Base-by-base conservation (phyloP, 2,329 filamentous ascomycete species). In the Aureobasidium sp. region DNA sequence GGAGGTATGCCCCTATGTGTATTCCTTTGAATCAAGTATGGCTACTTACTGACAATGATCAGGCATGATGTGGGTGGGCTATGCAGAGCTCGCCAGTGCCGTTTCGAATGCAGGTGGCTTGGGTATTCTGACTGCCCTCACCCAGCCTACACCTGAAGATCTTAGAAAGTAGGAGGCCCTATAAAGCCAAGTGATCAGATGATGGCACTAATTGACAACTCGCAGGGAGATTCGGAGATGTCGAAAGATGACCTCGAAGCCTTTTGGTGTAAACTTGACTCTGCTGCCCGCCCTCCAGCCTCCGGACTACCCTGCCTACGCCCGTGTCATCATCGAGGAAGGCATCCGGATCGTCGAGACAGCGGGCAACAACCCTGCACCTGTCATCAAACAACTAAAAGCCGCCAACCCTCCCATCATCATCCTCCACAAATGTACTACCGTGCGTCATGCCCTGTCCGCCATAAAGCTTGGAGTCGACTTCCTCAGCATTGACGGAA, bases 401-500 rank as follows among this genome's bases (percentile, higher is more conserved):
- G 83, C 83, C 64, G 89, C 87, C 6, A 86, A 85, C 62, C 73
- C 72, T 9, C 72, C 73, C 2, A 84, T 84, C 70, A 93, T 84
- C 62, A 86, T 99, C 69, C 80, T 99, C 62, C 94, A 99, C 84
- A 99, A 99, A 79, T 97, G 94, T 81, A 99, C 94, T 9, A 95
- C 91, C 5, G 96, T 99, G 77, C 82, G 91, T 61, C 94, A 99
- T 74, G 94, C 94, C 22, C 85, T 91, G 75, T 91, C 88, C 67
- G 94, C 94, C 53, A 83, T 96, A 63, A 96, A 96, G 77, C 86
- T 97, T 42, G 94, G 94, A 66, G 94, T 97, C 5, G 94, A 99
- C 76, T 97, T 99, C 77, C 79, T 99, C 63, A 92, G 88, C 67
- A 97, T 99, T 69, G 94, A 99, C 73, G 94, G 94, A 47, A 97